Base-by-base conservation (phyloP, 208 protist species). In the Strigomonas culicis region DNA sequence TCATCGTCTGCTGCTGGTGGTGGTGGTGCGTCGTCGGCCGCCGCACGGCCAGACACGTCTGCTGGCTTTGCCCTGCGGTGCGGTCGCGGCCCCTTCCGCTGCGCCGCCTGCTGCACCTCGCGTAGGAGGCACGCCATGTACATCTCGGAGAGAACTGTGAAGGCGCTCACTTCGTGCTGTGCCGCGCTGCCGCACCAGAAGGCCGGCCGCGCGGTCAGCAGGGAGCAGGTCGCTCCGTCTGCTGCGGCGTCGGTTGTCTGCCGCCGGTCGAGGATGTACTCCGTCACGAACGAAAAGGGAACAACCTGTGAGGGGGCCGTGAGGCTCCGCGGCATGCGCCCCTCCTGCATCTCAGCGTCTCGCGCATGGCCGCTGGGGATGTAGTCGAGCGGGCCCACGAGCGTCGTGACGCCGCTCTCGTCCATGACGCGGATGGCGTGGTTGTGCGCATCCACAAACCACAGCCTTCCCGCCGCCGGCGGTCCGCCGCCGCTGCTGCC, bases 331-430 rank as follows among this genome's bases (percentile, higher is more conserved):
- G 57, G 57, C 27, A 30, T 61, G 21, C 49, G 24, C 19, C 27
- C 49, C 21, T 25, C 27, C 8, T 53, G 24, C 8, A 28, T 17
- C 21, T 2, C 49, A 8, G 7, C 49, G 21, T 11, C 27, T 41
- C 4, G 53, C 3, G 19, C 36, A n/a, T 25, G 2, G 19, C 21
- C 32, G 15, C 30, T n/a, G n/a, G n/a, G 21, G 39, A 32, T 61
- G 39, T 61, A 61, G 21, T 61, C 57, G 11, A 61, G 21, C 1
- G 57, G 57, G 19, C 57, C 57, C 6, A 61, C 15, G 10, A 61
- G 21, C 32, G 57, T 61, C 22, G 21, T 32, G 21, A 61, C 57
- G 1, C 57, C 57, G 1, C 28, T 25, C 36, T n/a, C 28, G 19
- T 25, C 21, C 22, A 61, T 32, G 4, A 61, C 32, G 11, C 57